phyloP scores from a whole-genome alignment of 176 grass and related monocot species.

The Triticum timopheevii region DNA sequence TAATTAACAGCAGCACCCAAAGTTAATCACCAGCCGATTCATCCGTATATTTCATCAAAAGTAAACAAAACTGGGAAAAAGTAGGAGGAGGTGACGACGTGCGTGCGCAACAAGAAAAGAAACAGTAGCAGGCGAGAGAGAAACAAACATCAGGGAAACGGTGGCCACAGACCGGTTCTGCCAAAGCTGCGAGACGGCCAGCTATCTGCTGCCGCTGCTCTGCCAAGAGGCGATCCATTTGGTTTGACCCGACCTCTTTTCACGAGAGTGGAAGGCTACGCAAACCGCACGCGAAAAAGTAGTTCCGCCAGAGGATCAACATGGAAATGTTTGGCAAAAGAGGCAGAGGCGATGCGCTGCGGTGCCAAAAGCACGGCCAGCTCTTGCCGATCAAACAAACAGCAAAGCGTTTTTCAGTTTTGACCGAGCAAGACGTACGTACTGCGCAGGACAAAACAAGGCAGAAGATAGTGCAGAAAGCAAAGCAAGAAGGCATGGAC shows the following conservation, averaged over 20 bases:
- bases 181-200: not conserved
- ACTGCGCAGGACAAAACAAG: not conserved
- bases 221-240: not conserved
- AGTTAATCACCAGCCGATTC: not conserved
- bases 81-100: not conserved
- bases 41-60: not conserved
- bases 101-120: constrained; percentile 17
- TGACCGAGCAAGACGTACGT: not conserved
- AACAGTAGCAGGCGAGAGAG: too few species aligned
- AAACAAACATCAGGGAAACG: not conserved
- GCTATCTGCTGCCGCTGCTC: not conserved
- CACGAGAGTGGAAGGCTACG: not conserved
- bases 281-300: not conserved
- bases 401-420: not conserved
- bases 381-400: not conserved
- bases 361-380: not conserved
- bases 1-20: not conserved
- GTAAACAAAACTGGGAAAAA: not conserved
- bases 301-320: too few species aligned
- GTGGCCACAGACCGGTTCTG: not conserved
- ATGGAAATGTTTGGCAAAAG: too few species aligned
- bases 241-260: not conserved
- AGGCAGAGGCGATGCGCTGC: too few species aligned
- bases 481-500: too few species aligned
- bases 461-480: not conserved